Evolutionary conservation across 192 early-diverging fungal species (phyloP).

Genomic region (Cladochytrium replicatum): DNA sequence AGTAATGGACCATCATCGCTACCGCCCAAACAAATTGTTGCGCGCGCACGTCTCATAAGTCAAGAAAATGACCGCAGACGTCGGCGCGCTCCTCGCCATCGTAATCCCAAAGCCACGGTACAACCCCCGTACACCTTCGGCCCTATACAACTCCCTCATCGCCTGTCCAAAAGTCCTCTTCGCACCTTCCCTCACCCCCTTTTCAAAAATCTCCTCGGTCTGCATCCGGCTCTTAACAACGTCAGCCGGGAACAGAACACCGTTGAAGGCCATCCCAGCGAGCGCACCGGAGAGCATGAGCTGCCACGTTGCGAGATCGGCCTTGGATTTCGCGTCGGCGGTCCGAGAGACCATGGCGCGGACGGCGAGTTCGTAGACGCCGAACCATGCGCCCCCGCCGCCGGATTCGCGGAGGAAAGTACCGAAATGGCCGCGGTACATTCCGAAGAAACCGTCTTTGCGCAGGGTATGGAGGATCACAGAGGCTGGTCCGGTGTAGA

Average conservation of each 20-base stretch:
- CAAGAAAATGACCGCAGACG: constrained; percentile 93
- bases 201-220: too few relatives aligned
- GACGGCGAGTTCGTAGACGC: constrained; percentile 77
- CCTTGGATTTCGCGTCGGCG: constrained; percentile 41
- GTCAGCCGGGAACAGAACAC: constrained; percentile 84
- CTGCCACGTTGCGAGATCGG: constrained; percentile 58
- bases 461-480: constrained; percentile 46
- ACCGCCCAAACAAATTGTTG: too few relatives aligned
- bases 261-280: constrained; percentile 85
- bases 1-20: too few relatives aligned
- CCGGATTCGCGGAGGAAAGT: constrained; percentile 82
- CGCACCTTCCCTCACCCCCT: constrained; percentile 12
- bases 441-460: constrained; percentile 50
- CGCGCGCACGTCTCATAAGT: too few relatives aligned
- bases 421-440: constrained; percentile 70
- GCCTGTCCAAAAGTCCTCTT: constrained; percentile 48
- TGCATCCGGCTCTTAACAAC: constrained; percentile 91
- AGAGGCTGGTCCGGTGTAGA: constrained; percentile 40
- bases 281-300: constrained; percentile 81
- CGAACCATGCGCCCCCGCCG: constrained; percentile 96
- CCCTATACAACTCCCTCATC: constrained; percentile 56
- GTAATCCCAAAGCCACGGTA: constrained; percentile 95
- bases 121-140: constrained; percentile 72
- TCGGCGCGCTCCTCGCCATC: constrained; percentile 74
- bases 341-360: constrained; percentile 43